These are phyloP conservation scores for Trichophyton rubrum DNA, from an alignment of 2,329 filamentous ascomycete species.

Conservation along the genomic window DNA sequence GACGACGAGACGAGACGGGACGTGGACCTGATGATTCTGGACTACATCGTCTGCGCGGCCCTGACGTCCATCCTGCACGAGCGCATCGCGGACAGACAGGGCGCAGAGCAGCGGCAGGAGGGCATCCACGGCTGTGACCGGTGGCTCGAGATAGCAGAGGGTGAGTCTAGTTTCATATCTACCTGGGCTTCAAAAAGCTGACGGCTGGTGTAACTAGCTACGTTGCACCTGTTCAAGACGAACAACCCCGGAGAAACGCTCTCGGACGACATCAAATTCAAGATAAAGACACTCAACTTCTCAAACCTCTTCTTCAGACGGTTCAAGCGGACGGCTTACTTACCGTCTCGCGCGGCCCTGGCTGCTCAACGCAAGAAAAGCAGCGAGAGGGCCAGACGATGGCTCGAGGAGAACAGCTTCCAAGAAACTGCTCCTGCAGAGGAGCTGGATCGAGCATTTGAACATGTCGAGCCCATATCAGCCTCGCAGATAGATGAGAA, in stretches of 20 bases:
- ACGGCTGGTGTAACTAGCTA: not conserved
- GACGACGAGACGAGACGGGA: constrained; percentile 21
- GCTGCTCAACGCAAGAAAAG: constrained; percentile 14
- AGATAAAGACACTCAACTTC: constrained; percentile 39
- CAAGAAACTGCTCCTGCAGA: not conserved
- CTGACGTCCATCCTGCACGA: constrained; percentile 32
- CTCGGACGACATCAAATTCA: constrained; percentile 33
- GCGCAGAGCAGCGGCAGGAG: not conserved
- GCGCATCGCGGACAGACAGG: constrained; percentile 9
- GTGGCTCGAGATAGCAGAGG: constrained; percentile 13
- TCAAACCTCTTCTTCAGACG: constrained; percentile 34
- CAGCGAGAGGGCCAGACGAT: not conserved
- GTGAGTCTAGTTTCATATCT: constrained; percentile 16
- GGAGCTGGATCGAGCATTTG: not conserved
- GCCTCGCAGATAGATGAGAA: constrained; percentile 15
- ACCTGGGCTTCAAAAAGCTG: not conserved
- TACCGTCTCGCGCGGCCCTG: constrained; percentile 24
- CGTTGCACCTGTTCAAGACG: constrained; percentile 31
- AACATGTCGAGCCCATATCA: not conserved
- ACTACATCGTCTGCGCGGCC: constrained; percentile 41
- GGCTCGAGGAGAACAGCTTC: not conserved
- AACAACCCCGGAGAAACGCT: constrained; percentile 26
- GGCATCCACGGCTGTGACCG: constrained; percentile 4
- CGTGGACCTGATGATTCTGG: constrained; percentile 44
- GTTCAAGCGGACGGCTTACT: constrained; percentile 28